Conservation (phyloP, 2,329 filamentous ascomycete genomes). For the Aureobasidium sp. region DNA sequence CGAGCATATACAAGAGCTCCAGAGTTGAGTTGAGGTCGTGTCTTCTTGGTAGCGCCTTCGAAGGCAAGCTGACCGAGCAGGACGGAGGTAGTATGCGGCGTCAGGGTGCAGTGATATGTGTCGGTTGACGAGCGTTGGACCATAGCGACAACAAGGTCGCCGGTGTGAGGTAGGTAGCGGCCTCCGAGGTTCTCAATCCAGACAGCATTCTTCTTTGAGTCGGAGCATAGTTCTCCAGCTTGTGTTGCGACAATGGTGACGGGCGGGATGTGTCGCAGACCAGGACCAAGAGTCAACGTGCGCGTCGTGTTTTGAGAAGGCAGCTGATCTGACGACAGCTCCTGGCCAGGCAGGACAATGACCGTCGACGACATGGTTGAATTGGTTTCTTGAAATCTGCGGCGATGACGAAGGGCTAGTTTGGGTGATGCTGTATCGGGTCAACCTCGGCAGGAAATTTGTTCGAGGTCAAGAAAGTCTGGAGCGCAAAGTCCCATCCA, state of each 20-base stretch:
- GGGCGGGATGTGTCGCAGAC: conserved; percentile 75
- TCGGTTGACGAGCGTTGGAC: conserved; percentile 70
- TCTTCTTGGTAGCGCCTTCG: conserved; percentile 87
- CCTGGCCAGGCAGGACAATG: conserved; percentile 79
- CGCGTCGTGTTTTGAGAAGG: conserved; percentile 60
- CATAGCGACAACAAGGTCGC: conserved; percentile 84
- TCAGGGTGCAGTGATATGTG: conserved; percentile 71
- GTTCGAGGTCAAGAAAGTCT: conserved; percentile 5
- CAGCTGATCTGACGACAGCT: conserved; percentile 58
- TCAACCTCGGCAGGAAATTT: not conserved
- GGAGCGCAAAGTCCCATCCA: conserved; percentile 1
- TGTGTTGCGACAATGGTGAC: conserved; percentile 63
- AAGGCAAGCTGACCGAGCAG: conserved; percentile 85
- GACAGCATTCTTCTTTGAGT: conserved; percentile 67
- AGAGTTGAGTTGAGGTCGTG: conserved; percentile 65
- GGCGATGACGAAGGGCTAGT: conserved; percentile 1
- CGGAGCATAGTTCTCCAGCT: conserved; percentile 59
- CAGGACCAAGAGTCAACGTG: conserved; percentile 74
- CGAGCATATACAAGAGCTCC: conserved; percentile 86
- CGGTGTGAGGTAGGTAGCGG: conserved; percentile 70
- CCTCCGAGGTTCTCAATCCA: conserved; percentile 65
- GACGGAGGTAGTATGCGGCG: conserved; percentile 55
- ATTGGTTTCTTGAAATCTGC: not conserved
- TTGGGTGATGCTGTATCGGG: not conserved
- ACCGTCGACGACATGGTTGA: conserved; percentile 23